Base-by-base conservation (phyloP, 2,329 filamentous ascomycete species). In the Sporothrix humicola region DNA sequence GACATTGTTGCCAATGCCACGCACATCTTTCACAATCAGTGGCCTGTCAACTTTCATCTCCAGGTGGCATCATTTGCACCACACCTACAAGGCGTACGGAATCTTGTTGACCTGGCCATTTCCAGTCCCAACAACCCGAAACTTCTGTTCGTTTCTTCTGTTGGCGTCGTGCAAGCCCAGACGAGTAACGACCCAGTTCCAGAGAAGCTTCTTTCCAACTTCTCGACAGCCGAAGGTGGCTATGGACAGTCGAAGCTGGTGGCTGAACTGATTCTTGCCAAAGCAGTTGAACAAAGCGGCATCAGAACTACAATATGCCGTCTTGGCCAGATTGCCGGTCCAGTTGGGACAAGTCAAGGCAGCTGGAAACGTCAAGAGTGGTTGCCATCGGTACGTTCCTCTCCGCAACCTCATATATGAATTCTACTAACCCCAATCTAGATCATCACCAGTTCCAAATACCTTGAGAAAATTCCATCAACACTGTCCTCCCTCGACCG, bases 301-400 rank as follows among this genome's bases (percentile, higher is more conserved):
- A 31, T 58, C 23, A 31, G 13, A 9, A 17, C 12, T 10, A 31
- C 56, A 3, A 58, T 58, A 10, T 58, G 56, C 23, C 56, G 56
- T 6, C 23, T 58, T 13, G 56, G 56, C 2, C 56, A 58, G 13
- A 58, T 58, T 31, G 23, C 23, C 10, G 56, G 56, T 4, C 56
- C 56, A 3, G 23, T 58, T 1, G 23, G 9, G 23, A 58, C 56
- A 15, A 2, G 4, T 0, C 3, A 31, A 13, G 56, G 56, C 10
- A 58, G 10, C 56, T 58, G 56, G 56, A 58, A 58, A 3, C 56
- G 56, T 23, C 56, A 58, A 7, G 56, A 58, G 23, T 58, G 56
- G 56, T 5, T 58, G 12, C 56, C 56, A 31, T 58, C 23, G 5
- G 56, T 58, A 26, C 15, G 56, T 58, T 13, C 13, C 3, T 20